Percentiles rank a stretch among this genome's conserved stretches.
Conservation (phyloP, 805 yeast species). For the Candida morakotiae region DNA sequence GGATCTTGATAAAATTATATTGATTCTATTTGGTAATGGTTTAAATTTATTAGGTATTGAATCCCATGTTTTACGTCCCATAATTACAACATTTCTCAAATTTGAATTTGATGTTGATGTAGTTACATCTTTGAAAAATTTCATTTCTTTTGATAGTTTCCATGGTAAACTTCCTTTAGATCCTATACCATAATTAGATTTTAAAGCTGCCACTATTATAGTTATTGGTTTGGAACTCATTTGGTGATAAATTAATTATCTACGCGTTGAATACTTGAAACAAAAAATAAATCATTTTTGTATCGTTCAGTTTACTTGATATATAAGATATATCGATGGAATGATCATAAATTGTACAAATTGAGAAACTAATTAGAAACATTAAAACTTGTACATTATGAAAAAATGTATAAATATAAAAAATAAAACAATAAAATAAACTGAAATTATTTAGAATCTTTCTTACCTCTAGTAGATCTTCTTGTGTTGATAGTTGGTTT, state of each 20-base stretch:
- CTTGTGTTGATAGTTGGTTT: neutral
- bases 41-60: constrained; percentile 82
- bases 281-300: too few relatives aligned
- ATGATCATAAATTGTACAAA: too few relatives aligned
- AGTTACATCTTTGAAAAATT: constrained; percentile 77
- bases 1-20: constrained; percentile 67
- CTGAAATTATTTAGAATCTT: neutral
- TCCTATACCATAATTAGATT: constrained; percentile 84
- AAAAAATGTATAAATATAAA: too few relatives aligned
- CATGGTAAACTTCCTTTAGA: constrained; percentile 80
- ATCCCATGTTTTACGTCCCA: constrained; percentile 97
- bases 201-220: constrained; percentile 80
- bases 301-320: too few relatives aligned
- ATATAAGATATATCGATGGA: too few relatives aligned
- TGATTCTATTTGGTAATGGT: constrained; percentile 73
- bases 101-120: constrained; percentile 31
- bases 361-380: too few relatives aligned
- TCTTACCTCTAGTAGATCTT: constrained; percentile 1
- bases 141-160: constrained; percentile 80
- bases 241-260: neutral
- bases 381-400: too few relatives aligned
- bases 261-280: constrained; percentile 2
- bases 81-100: constrained; percentile 67
- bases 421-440: too few relatives aligned
- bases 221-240: constrained; percentile 20